Conservation (phyloP, 164 flowering plant genomes). For the Macadamia integrifolia region DNA sequence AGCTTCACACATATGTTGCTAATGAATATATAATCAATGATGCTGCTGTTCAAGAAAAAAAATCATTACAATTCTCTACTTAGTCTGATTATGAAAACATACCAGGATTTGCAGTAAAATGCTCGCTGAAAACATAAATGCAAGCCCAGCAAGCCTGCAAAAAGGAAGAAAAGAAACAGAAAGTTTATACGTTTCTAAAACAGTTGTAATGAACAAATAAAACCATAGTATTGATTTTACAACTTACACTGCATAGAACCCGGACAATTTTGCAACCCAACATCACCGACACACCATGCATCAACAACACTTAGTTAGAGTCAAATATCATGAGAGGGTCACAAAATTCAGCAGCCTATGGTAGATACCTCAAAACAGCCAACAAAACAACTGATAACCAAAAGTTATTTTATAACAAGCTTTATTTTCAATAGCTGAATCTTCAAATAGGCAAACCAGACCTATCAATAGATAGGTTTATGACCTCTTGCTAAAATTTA, state of each 20-base stretch:
- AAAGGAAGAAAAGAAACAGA: neutral
- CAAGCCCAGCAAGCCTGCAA: constrained; percentile 94
- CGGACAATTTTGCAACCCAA: constrained; percentile 6
- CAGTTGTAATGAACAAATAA: constrained; percentile 5
- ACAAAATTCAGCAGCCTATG: neutral
- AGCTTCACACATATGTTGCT: too few relatives aligned
- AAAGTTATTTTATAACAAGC: neutral
- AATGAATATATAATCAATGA: too few relatives aligned
- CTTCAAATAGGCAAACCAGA: neutral
- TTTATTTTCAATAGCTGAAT: neutral
- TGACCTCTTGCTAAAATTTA: too few relatives aligned
- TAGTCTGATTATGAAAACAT: constrained; percentile 11
- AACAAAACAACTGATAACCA: neutral
- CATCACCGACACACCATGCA: constrained; percentile 1
- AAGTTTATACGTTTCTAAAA: neutral
- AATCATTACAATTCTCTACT: too few relatives aligned
- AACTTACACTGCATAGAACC: constrained; percentile 54
- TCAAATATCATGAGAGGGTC: neutral
- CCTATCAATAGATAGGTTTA: neutral
- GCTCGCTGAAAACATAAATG: constrained; percentile 95
- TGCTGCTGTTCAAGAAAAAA: too few relatives aligned
- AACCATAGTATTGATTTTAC: neutral
- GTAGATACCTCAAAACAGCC: neutral
- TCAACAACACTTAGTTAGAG: constrained; percentile 11
- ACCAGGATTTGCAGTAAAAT: constrained; percentile 90